Conservation (phyloP, 2,329 filamentous ascomycete genomes). For the Pseudocercospora fijiensis region DNA sequence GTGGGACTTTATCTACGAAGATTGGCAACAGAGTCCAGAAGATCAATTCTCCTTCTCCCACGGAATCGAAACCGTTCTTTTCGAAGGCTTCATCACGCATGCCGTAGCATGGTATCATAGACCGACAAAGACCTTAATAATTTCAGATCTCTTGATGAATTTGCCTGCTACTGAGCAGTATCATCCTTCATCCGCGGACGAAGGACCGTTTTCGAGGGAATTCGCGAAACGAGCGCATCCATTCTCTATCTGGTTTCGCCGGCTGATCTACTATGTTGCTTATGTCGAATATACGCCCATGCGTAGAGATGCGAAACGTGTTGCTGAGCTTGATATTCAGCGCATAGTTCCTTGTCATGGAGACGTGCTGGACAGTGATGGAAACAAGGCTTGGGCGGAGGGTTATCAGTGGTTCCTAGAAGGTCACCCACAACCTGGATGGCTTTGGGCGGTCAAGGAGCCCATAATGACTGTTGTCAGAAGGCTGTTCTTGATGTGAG, state of each 20-base stretch:
- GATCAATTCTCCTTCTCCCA: constrained; percentile 5
- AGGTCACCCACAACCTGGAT: constrained; percentile 1
- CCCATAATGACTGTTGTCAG: constrained; percentile 16
- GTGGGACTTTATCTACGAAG: constrained; percentile 19
- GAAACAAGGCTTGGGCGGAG: constrained; percentile 14
- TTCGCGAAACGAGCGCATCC: constrained; percentile 17
- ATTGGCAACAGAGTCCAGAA: constrained; percentile 8
- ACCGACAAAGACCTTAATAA: constrained; percentile 17
- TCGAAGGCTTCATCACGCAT: constrained; percentile 24
- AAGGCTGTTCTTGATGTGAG: constrained; percentile 18
- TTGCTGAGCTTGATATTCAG: constrained; percentile 18
- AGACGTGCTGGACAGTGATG: constrained; percentile 15
- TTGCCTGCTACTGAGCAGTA: constrained; percentile 17
- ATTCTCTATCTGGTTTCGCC: constrained; percentile 14
- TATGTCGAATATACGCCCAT: constrained; percentile 15
- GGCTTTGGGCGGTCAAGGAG: constrained; percentile 12
- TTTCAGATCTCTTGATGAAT: constrained; percentile 21
- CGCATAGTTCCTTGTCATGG: constrained; percentile 21
- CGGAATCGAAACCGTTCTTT: constrained; percentile 19
- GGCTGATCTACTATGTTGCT: constrained; percentile 22
- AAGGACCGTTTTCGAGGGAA: constrained; percentile 9
- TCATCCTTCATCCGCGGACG: constrained; percentile 3
- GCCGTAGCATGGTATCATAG: constrained; percentile 23
- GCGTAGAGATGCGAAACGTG: constrained; percentile 18
- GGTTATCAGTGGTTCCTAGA: constrained; percentile 20